Evolutionary conservation across 176 grass and related monocot species (phyloP).

Genomic region (Zizania latifolia): DNA sequence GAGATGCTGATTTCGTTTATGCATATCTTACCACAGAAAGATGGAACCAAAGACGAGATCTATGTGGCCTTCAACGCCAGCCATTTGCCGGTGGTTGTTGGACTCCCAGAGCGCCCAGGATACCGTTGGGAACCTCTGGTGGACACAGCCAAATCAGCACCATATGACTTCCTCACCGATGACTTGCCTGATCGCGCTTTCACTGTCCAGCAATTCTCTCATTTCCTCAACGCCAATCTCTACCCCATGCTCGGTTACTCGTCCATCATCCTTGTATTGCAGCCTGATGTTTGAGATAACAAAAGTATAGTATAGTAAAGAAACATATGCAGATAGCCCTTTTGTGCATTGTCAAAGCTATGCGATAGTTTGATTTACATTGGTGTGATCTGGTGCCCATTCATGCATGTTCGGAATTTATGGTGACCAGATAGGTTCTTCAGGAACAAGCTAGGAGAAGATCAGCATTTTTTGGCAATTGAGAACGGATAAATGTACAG

Average conservation of each 20-base stretch:
- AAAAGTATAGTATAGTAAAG: neutral
- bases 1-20: neutral
- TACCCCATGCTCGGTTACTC: constrained; percentile 97
- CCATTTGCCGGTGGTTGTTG: constrained; percentile 47
- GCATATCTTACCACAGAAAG: constrained; percentile 37
- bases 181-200: constrained; percentile 38
- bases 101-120: constrained; percentile 56
- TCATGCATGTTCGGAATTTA: neutral
- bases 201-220: constrained; percentile 38
- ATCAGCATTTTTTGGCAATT: neutral
- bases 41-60: constrained; percentile 57
- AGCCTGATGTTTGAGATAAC: constrained; percentile 35
- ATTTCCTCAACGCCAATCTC: constrained; percentile 70
- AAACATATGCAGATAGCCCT: neutral
- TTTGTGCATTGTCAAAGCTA: neutral
- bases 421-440: neutral
- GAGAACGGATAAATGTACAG: neutral
- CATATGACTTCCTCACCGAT: constrained; percentile 77
- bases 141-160: constrained; percentile 68
- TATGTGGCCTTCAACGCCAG: constrained; percentile 90
- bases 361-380: too few species aligned
- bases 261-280: constrained; percentile 53
- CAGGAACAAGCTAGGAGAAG: neutral
- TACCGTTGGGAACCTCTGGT: constrained; percentile 69
- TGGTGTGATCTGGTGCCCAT: neutral